phyloP scores from a whole-genome alignment of 116 monocot genomes.

The Posidonia oceanica region DNA sequence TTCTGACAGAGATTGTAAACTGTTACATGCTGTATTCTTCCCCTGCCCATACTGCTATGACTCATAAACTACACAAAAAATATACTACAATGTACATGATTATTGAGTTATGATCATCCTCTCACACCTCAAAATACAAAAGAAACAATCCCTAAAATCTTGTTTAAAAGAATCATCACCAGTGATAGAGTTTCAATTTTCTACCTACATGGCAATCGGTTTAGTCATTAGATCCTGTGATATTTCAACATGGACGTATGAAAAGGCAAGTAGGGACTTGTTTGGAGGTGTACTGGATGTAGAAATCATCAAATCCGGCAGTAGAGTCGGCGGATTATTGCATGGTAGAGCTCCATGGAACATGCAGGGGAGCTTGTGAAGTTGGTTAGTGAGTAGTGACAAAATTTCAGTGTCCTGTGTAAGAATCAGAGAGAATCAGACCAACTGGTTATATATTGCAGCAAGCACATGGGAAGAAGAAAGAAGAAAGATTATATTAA shows the following conservation, averaged over 20 bases:
- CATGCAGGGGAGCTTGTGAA: background rate
- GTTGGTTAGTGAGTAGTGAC: background rate
- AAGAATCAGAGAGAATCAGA: constrained; percentile 7
- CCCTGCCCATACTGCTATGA: too few relatives aligned
- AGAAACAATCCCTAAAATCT: too few relatives aligned
- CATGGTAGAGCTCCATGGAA: background rate
- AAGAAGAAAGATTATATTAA: constrained; percentile 1
- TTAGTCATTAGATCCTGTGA: too few relatives aligned
- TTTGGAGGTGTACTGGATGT: background rate
- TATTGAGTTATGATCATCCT: constrained; percentile 1
- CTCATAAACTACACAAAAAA: background rate
- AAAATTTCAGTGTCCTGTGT: constrained; percentile 7
- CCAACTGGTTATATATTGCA: background rate
- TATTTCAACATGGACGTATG: too few relatives aligned
- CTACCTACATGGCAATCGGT: too few relatives aligned
- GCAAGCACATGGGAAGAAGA: background rate
- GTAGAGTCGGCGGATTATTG: background rate
- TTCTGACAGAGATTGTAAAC: too few relatives aligned
- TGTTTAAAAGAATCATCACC: too few relatives aligned
- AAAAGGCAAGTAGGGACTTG: background rate
- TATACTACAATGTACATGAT: background rate
- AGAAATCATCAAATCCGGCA: background rate
- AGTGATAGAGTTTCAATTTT: too few relatives aligned
- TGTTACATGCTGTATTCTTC: too few relatives aligned
- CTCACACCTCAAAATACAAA: too few relatives aligned